phyloP scores from a whole-genome alignment of 495 filamentous ascomycete genomes.

The Penicillium angulare region DNA sequence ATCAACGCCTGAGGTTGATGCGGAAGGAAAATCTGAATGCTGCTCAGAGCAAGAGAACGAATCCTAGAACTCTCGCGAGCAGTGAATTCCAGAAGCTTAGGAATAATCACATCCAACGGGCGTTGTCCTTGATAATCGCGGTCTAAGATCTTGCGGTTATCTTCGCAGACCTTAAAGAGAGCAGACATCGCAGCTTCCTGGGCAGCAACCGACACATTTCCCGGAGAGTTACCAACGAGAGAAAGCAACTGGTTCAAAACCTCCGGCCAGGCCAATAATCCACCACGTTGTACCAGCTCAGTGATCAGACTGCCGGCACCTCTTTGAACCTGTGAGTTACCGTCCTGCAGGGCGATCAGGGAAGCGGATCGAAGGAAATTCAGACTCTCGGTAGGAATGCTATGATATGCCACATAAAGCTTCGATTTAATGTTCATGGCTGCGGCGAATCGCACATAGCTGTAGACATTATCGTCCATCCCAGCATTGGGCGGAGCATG shows the following conservation, averaged over 20 bases:
- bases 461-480: conserved; percentile 58
- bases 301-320: conserved; percentile 93
- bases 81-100: conserved; percentile 86
- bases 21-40: conserved; percentile 88
- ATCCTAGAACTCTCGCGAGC: conserved; percentile 70
- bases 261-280: conserved; percentile 88
- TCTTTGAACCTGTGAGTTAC: conserved; percentile 76
- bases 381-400: conserved; percentile 66
- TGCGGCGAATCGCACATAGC: conserved; percentile 78
- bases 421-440: conserved; percentile 95
- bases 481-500: conserved; percentile 57
- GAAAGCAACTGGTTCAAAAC: conserved; percentile 76
- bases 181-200: conserved; percentile 95
- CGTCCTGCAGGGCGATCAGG: conserved; percentile 75
- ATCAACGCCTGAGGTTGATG: conserved; percentile 76
- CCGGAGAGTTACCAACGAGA: conserved; percentile 69
- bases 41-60: conserved; percentile 71
- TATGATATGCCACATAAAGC: conserved; percentile 66
- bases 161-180: conserved; percentile 92
- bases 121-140: conserved; percentile 81
- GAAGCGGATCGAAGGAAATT: conserved; percentile 75
- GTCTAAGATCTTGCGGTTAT: conserved; percentile 85
- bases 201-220: conserved; percentile 61
- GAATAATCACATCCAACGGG: conserved; percentile 84
- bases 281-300: conserved; percentile 83